phyloP scores from a whole-genome alignment of 2,329 filamentous ascomycete genomes.

The Arthrobotrys iridis region DNA sequence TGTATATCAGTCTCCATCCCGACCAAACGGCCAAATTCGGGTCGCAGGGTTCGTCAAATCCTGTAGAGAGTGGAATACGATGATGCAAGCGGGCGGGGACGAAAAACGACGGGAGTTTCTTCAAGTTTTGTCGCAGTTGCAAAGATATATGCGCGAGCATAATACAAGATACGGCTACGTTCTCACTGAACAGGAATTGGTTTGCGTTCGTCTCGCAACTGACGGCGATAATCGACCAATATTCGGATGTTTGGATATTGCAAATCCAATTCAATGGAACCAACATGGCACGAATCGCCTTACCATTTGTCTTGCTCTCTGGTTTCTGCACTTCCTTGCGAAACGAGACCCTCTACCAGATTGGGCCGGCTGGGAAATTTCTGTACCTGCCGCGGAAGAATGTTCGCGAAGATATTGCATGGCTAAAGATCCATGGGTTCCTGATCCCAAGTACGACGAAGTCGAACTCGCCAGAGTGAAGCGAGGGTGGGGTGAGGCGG shows the following conservation, averaged over 20 bases:
- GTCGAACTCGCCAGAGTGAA: conserved; percentile 51
- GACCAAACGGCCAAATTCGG: conserved; percentile 45
- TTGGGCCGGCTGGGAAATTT: conserved; percentile 48
- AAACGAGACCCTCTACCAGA: conserved; percentile 44
- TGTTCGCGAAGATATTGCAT: conserved; percentile 51
- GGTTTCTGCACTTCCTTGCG: conserved; percentile 46
- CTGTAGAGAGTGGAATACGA: conserved; percentile 53
- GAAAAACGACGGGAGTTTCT: conserved; percentile 45
- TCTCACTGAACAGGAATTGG: conserved; percentile 44
- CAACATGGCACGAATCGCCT: conserved; percentile 43
- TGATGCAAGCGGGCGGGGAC: conserved; percentile 51
- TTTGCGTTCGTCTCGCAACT: conserved; percentile 43
- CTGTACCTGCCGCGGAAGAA: conserved; percentile 40
- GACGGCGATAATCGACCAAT: conserved; percentile 38
- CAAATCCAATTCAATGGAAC: conserved; percentile 51
- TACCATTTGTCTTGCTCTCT: conserved; percentile 43
- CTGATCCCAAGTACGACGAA: conserved; percentile 48
- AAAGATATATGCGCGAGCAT: conserved; percentile 49
- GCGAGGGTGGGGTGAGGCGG: conserved; percentile 49
- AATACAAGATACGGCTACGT: conserved; percentile 48
- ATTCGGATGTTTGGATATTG: conserved; percentile 49
- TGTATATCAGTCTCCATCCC: conserved; percentile 48
- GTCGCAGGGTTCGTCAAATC: conserved; percentile 50
- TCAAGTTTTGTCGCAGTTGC: conserved; percentile 42
- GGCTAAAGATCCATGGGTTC: conserved; percentile 49